Evolutionary conservation across 2,329 filamentous ascomycete genomes (phyloP).

Genomic region (Sphaerulina vaccinii): DNA sequence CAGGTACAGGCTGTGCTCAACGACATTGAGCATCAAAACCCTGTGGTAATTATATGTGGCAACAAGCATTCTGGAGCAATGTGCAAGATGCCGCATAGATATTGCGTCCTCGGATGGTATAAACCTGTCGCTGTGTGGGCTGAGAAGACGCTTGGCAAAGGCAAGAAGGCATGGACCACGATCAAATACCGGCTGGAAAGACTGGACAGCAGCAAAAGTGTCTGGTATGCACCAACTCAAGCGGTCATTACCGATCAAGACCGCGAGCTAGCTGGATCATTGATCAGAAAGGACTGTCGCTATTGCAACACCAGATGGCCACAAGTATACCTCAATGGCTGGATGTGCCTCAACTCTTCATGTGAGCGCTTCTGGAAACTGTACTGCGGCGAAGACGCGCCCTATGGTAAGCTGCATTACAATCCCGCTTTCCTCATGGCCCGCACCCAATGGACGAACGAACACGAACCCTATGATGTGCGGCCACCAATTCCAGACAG

Average conservation of each 20-base stretch:
- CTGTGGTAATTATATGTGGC: conserved; percentile 55
- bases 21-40: conserved; percentile 47
- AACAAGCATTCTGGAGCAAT: conserved; percentile 51
- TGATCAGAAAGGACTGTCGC: conserved; percentile 37
- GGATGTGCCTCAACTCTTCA: conserved; percentile 57
- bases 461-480: conserved; percentile 41
- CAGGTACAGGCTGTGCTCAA: conserved; percentile 46
- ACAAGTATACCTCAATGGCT: conserved; percentile 49
- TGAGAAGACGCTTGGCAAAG: conserved; percentile 51
- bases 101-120: conserved; percentile 68
- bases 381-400: conserved; percentile 33
- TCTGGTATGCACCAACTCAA: conserved; percentile 35
- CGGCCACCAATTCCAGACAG: conserved; percentile 42
- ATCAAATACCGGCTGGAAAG: conserved; percentile 67
- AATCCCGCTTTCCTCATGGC: conserved; percentile 58
- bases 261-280: conserved; percentile 1
- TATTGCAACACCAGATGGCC: conserved; percentile 36
- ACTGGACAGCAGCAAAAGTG: conserved; percentile 55
- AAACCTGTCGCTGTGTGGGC: conserved; percentile 67
- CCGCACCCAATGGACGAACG: conserved; percentile 47
- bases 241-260: conserved; percentile 11
- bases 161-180: conserved; percentile 35
- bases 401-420: conserved; percentile 48
- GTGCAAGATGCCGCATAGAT: conserved; percentile 56
- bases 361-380: conserved; percentile 60